A percentile compares a stretch with the other conserved stretches of the same genome.
These are phyloP conservation scores for Fusarium tjaetaba DNA, from an alignment of 2,329 filamentous ascomycete species.

Conservation along the genomic window DNA sequence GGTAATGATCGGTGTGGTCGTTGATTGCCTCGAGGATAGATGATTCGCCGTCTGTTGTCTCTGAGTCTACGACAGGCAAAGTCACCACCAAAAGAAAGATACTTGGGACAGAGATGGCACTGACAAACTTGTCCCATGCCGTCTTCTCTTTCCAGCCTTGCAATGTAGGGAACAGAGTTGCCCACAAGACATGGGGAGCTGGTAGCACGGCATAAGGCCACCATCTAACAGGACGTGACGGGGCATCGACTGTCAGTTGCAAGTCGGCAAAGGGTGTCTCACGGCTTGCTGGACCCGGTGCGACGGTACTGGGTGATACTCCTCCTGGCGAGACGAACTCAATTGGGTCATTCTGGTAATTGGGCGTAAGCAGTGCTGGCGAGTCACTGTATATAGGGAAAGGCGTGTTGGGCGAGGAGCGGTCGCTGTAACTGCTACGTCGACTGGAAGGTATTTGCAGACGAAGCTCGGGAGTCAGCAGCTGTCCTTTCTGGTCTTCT, in stretches of 20 bases:
- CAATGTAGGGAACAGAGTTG: constrained; percentile 87
- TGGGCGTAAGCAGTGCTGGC: constrained; percentile 56
- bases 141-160: constrained; percentile 83
- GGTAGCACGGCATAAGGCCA: constrained; percentile 84
- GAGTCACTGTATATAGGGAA: constrained; percentile 77
- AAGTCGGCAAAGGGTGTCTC: constrained; percentile 60
- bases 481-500: constrained; percentile 3
- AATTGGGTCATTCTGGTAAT: constrained; percentile 54
- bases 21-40: constrained; percentile 41
- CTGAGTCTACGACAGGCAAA: constrained; percentile 86
- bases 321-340: constrained; percentile 61
- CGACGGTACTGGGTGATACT: constrained; percentile 57
- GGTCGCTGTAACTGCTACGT: constrained; percentile 54
- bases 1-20: constrained; percentile 43
- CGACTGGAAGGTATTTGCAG: constrained; percentile 59
- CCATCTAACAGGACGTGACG: constrained; percentile 68
- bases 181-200: constrained; percentile 73
- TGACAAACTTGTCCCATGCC: constrained; percentile 85
- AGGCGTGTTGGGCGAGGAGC: constrained; percentile 64
- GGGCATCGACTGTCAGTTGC: constrained; percentile 50
- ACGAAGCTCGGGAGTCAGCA: constrained; percentile 46
- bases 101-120: constrained; percentile 84
- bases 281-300: constrained; percentile 49
- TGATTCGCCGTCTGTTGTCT: constrained; percentile 59
- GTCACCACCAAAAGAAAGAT: constrained; percentile 92